Percentiles rank a stretch among this genome's conserved stretches.
These are phyloP conservation scores for Globisporangium apiculatum DNA, from an alignment of 352 stramenopile species.

Conservation along the genomic window DNA sequence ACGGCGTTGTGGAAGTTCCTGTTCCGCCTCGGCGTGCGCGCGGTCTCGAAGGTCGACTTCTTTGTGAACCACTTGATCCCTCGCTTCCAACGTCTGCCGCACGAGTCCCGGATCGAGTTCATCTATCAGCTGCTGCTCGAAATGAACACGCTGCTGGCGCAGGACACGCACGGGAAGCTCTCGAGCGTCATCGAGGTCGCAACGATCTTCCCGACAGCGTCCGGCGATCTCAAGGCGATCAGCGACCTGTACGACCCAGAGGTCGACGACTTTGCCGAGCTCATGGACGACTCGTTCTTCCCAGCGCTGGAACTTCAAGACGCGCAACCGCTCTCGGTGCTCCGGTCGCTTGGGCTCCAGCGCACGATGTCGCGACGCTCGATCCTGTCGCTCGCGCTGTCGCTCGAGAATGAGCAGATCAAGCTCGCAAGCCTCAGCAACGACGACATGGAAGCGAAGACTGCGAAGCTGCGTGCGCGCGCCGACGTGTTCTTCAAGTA, in stretches of 20 bases:
- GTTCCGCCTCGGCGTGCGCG: slow-evolving; percentile 21
- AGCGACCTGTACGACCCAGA: slow-evolving; percentile 65
- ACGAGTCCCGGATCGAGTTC: slow-evolving; percentile 28
- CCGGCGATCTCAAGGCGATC: slow-evolving; percentile 47
- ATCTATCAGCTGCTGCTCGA: slow-evolving; percentile 39
- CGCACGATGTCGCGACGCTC: slow-evolving; percentile 52
- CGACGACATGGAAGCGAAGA: slow-evolving; percentile 10
- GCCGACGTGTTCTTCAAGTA: slow-evolving; percentile 58
- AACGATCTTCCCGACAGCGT: slow-evolving; percentile 55
- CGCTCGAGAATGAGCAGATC: slow-evolving; percentile 45
- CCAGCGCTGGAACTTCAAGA: slow-evolving; percentile 53
- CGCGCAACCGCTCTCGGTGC: slow-evolving; percentile 32
- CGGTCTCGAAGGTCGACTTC: slow-evolving; percentile 41
- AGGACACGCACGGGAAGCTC: slow-evolving; percentile 37
- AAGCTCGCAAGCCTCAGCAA: slow-evolving; percentile 17
- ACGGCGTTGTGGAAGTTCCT: slow-evolving; percentile 21
- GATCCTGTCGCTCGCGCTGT: slow-evolving; percentile 52
- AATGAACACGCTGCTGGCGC: slow-evolving; percentile 24
- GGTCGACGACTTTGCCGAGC: slow-evolving; percentile 55
- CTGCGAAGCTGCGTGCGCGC: slow-evolving; percentile 22
- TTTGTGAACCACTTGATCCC: slow-evolving; percentile 45
- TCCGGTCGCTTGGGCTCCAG: slow-evolving; percentile 65
- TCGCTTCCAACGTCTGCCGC: slow-evolving; percentile 26
- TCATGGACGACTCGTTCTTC: slow-evolving; percentile 70
- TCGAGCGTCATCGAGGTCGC: slow-evolving; percentile 32